A percentile compares a stretch with the other conserved stretches of the same genome.
Conservation (phyloP, 768 basidiomycete species). For the Coprinellus aureogranulatus region DNA sequence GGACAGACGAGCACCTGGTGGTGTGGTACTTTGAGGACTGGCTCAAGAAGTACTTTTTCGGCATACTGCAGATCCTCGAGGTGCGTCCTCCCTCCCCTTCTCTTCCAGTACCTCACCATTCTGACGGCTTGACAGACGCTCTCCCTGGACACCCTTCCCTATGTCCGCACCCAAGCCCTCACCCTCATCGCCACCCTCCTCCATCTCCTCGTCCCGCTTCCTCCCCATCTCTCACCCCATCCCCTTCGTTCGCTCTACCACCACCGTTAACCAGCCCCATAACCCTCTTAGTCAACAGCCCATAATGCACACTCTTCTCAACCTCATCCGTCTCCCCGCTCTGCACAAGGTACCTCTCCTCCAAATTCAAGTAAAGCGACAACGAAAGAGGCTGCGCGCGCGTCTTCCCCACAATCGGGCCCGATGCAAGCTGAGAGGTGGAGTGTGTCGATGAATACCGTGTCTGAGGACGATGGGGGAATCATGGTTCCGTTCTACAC, state of each 20-base stretch:
- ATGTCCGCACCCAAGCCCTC: slow-evolving; percentile 83
- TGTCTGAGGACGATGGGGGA: slow-evolving; percentile 28
- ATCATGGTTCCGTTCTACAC: no score
- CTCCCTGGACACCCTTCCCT: slow-evolving; percentile 80
- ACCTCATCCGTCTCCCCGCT: slow-evolving; percentile 83
- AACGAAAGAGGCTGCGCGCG: no score
- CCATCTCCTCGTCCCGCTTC: no score
- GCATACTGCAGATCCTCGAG: slow-evolving; percentile 86
- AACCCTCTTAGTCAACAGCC: no score
- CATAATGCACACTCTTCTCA: no score
- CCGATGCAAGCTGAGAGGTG: slow-evolving; percentile 42
- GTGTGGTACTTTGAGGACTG: slow-evolving; percentile 96
- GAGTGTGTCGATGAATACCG: slow-evolving; percentile 45
- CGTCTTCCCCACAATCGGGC: no score
- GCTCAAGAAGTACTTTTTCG: slow-evolving; percentile 96
- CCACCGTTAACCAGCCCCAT: no score
- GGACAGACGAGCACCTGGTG: slow-evolving; percentile 71
- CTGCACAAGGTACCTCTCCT: no score
- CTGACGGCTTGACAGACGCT: slow-evolving; percentile 51
- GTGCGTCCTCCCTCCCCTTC: slow-evolving; percentile 35
- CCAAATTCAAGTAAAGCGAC: no score
- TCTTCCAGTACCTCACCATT: neutral
- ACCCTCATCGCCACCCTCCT: slow-evolving; percentile 77
- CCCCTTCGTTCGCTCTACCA: no score
- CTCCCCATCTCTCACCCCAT: no score